phyloP scores from a whole-genome alignment of 2,329 filamentous ascomycete species.

The Kalmusia sp. region DNA sequence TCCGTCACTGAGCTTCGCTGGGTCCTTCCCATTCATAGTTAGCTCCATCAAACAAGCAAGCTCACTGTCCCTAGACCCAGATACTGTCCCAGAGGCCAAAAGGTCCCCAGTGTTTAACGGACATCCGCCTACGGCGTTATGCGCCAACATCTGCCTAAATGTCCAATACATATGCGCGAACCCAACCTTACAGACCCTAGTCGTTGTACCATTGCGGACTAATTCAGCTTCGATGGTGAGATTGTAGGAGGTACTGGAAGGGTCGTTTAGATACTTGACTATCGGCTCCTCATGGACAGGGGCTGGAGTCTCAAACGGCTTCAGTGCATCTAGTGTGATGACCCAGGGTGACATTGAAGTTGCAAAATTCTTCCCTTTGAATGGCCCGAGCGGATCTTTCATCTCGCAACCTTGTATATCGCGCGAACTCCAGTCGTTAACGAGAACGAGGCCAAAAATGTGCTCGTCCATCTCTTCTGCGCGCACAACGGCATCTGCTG shows the following conservation, averaged over 20 bases:
- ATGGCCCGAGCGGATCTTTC: slow-evolving; percentile 63
- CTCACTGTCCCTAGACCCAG: slow-evolving; percentile 45
- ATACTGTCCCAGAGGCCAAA: slow-evolving; percentile 54
- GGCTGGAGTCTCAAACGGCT: slow-evolving; percentile 35
- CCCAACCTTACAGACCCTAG: slow-evolving; percentile 35
- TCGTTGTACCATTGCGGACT: slow-evolving; percentile 22
- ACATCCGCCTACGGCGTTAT: slow-evolving; percentile 53
- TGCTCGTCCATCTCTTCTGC: slow-evolving; percentile 58
- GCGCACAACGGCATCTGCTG: slow-evolving; percentile 46
- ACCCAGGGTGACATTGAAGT: slow-evolving; percentile 69
- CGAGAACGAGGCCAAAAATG: slow-evolving; percentile 67
- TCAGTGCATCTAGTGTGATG: slow-evolving; percentile 65
- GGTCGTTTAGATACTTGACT: slow-evolving; percentile 33
- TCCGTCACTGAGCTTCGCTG: slow-evolving; percentile 36
- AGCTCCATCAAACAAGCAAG: slow-evolving; percentile 53
- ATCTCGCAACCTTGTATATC: slow-evolving; percentile 70
- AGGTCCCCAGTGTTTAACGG: slow-evolving; percentile 52
- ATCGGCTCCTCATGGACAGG: slow-evolving; percentile 29
- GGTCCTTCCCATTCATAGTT: slow-evolving; percentile 44
- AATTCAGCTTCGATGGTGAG: slow-evolving; percentile 33
- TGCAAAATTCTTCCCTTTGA: slow-evolving; percentile 67
- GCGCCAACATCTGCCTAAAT: slow-evolving; percentile 54
- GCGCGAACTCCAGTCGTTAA: slow-evolving; percentile 70
- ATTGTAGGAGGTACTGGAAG: slow-evolving; percentile 28
- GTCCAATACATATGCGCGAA: slow-evolving; percentile 55